These are phyloP conservation scores for Metrosideros polymorpha DNA, from an alignment of 441 rosid genomes.

Conservation along the genomic window DNA sequence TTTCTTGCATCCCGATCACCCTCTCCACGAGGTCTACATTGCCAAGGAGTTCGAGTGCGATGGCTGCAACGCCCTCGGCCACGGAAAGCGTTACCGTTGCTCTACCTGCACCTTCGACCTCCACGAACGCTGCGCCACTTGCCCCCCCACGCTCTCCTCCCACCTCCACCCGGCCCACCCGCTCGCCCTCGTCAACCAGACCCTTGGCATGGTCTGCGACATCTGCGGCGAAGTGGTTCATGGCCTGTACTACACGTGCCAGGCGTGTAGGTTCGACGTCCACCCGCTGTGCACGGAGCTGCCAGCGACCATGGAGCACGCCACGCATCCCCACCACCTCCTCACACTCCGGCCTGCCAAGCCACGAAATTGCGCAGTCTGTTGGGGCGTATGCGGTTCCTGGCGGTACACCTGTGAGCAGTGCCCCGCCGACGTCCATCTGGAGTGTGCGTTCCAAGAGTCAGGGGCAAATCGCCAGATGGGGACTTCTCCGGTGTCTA, in stretches of 20 bases:
- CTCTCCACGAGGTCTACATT: background rate
- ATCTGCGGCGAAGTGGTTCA: background rate
- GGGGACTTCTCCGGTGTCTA: background rate
- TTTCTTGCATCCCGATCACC: background rate
- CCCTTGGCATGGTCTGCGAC: background rate
- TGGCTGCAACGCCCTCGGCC: background rate
- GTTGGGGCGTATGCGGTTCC: background rate
- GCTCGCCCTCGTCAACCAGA: background rate
- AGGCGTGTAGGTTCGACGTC: background rate
- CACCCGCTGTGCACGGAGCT: background rate
- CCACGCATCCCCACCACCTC: background rate
- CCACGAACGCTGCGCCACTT: background rate
- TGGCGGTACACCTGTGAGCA: background rate
- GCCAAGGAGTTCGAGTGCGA: background rate
- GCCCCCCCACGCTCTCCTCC: background rate
- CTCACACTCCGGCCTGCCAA: background rate
- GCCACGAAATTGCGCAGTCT: background rate
- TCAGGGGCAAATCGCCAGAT: accelerated
- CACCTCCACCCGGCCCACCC: background rate
- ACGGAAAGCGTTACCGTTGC: background rate
- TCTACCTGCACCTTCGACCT: background rate
- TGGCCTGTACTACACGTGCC: background rate
- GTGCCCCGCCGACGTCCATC: background rate
- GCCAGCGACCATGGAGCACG: background rate
- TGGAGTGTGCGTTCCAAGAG: background rate